Conservation (phyloP, 2,329 filamentous ascomycete species). For the Epichloe gansuensis region DNA sequence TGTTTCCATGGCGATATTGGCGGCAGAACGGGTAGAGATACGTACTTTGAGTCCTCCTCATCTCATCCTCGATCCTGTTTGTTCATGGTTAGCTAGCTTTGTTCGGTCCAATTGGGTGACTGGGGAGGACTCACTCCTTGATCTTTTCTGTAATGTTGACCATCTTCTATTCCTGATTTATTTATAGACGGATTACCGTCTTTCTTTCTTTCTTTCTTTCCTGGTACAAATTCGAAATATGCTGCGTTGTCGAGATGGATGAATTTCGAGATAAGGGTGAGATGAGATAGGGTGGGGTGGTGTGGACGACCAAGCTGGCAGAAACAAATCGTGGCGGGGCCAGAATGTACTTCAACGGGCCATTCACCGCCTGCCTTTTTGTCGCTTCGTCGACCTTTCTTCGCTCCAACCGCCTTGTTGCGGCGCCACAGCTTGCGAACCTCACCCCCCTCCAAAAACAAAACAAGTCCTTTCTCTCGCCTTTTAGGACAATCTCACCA, state of each 20-base stretch:
- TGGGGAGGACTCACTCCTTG: slow-evolving; percentile 63
- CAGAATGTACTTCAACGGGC: not conserved
- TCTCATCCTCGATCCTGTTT: slow-evolving; percentile 97
- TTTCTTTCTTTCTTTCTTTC: not conserved
- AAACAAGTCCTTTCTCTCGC: not conserved
- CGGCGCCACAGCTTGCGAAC: not conserved
- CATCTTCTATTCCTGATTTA: slow-evolving; percentile 46
- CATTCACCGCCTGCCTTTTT: slow-evolving; percentile 3
- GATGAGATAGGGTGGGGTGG: not conserved
- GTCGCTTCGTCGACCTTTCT: not conserved
- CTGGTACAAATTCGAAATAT: not conserved
- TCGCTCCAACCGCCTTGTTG: not conserved
- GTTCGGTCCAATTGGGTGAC: slow-evolving; percentile 3
- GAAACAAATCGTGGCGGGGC: slow-evolving; percentile 3
- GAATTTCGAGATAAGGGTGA: not conserved
- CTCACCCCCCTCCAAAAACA: not conserved
- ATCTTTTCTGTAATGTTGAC: slow-evolving; percentile 99
- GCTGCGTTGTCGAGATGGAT: not conserved
- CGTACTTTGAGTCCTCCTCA: slow-evolving; percentile 96
- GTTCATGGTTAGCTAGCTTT: slow-evolving; percentile 12
- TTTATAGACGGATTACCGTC: slow-evolving; percentile 22
- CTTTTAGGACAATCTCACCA: too few relatives aligned
- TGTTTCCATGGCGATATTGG: not conserved
- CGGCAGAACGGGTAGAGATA: not conserved
- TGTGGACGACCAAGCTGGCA: not conserved